Percentiles rank a stretch among this genome's conserved stretches.
Conservation (phyloP, 805 yeast species). For the Candida qinlingensis region DNA sequence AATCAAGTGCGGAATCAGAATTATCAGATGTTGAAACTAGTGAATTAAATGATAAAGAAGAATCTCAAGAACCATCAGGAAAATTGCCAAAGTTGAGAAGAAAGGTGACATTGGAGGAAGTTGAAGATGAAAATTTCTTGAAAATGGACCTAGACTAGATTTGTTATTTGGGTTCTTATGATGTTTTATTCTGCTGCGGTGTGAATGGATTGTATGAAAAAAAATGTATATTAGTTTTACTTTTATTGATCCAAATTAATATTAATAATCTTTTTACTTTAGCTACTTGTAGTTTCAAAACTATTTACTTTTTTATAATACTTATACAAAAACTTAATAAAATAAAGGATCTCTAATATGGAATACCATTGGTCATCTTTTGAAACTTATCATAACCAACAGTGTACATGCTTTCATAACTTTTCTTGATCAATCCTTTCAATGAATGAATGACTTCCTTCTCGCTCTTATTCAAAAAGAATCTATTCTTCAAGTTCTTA, state of each 20-base stretch:
- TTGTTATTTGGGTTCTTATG: no score
- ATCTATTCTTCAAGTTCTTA: slow-evolving; percentile 67
- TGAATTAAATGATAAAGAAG: slow-evolving; percentile 1
- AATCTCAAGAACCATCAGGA: background rate
- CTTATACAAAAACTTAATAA: background rate
- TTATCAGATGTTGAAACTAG: background rate
- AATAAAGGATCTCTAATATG: slow-evolving; percentile 44
- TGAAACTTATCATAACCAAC: slow-evolving; percentile 98
- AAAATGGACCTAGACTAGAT: slow-evolving; percentile 11
- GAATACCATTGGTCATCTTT: slow-evolving; percentile 93
- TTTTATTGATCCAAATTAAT: background rate
- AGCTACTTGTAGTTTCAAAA: background rate
- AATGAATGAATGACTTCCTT: slow-evolving; percentile 79
- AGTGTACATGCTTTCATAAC: slow-evolving; percentile 84
- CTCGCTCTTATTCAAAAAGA: slow-evolving; percentile 76
- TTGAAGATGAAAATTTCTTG: slow-evolving; percentile 18
- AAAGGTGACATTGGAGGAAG: slow-evolving; percentile 20
- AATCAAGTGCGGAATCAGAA: background rate
- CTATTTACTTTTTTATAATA: no score
- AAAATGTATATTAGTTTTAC: slow-evolving; percentile 2
- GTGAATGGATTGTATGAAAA: background rate
- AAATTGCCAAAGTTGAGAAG: slow-evolving; percentile 18
- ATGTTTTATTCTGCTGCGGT: no score
- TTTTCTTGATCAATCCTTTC: slow-evolving; percentile 68
- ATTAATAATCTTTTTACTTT: background rate